Conservation (phyloP, 805 yeast species). For the Suhomyces kilbournensis region DNA sequence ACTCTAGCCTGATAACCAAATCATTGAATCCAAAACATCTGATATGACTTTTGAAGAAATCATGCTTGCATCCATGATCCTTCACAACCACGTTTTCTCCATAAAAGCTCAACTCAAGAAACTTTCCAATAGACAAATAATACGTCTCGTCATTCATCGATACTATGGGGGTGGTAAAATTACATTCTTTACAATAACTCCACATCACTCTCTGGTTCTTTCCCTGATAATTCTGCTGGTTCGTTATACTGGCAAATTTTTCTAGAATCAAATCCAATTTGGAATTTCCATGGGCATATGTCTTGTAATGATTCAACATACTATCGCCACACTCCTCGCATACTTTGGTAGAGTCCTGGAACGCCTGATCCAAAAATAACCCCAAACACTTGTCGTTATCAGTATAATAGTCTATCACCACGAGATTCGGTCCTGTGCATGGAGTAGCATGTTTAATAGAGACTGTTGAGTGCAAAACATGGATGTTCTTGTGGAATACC, state of each 20-base stretch:
- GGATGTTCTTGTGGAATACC: conserved; percentile 68
- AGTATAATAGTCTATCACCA: conserved; percentile 82
- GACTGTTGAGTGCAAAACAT: conserved; percentile 76
- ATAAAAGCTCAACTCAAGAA: conserved; percentile 83
- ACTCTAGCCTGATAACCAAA: conserved; percentile 74
- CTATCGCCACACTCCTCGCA: conserved; percentile 82
- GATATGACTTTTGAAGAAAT: conserved; percentile 75
- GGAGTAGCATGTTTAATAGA: conserved; percentile 85
- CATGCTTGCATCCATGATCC: conserved; percentile 63
- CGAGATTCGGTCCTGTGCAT: conserved; percentile 86
- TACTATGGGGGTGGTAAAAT: conserved; percentile 67
- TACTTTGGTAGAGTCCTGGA: conserved; percentile 57
- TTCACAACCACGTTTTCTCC: conserved; percentile 38
- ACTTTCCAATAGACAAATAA: conserved; percentile 91
- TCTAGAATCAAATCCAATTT: conserved; percentile 78
- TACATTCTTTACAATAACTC: conserved; percentile 86
- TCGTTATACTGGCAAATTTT: conserved; percentile 27
- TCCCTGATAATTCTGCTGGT: conserved; percentile 19
- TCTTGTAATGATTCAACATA: conserved; percentile 71
- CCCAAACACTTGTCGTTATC: conserved; percentile 91
- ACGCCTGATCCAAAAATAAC: conserved; percentile 76
- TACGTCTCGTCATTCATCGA: conserved; percentile 86
- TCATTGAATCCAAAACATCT: conserved; percentile 83
- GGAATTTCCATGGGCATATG: conserved; percentile 86
- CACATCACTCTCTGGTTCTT: conserved; percentile 73